phyloP scores from a whole-genome alignment of 2,329 filamentous ascomycete species.

The Claviceps quebecensis region DNA sequence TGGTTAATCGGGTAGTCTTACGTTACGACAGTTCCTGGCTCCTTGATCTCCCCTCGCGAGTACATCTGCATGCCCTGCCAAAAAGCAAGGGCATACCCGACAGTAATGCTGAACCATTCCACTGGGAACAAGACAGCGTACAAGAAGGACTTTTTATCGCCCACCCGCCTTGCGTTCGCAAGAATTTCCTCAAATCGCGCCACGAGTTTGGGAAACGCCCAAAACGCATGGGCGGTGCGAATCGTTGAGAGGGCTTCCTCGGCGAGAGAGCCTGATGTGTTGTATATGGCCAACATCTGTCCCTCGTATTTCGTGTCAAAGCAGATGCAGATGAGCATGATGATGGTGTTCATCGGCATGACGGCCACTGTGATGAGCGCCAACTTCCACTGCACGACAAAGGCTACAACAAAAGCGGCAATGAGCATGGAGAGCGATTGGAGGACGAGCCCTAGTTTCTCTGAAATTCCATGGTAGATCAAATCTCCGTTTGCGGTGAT shows the following conservation, averaged over 20 bases:
- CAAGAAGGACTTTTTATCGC: constrained; percentile 28
- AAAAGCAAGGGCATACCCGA: constrained; percentile 34
- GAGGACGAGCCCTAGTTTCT: constrained; percentile 29
- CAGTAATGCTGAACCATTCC: constrained; percentile 33
- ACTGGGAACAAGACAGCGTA: constrained; percentile 30
- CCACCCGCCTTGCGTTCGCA: constrained; percentile 23
- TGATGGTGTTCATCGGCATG: constrained; percentile 27
- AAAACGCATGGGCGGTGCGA: constrained; percentile 36
- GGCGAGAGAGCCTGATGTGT: constrained; percentile 28
- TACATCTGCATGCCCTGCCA: constrained; percentile 38
- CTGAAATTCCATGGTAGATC: constrained; percentile 30
- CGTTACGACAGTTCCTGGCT: constrained; percentile 33
- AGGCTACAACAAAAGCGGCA: constrained; percentile 26
- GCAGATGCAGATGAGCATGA: constrained; percentile 23
- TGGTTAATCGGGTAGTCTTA: constrained; percentile 12
- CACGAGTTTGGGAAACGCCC: constrained; percentile 29
- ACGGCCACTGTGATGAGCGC: constrained; percentile 30
- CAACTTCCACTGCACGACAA: constrained; percentile 27
- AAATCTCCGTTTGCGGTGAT: constrained; percentile 34
- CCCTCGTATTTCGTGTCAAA: constrained; percentile 29
- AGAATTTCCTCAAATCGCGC: constrained; percentile 28
- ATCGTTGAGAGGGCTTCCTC: constrained; percentile 36
- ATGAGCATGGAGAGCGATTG: constrained; percentile 26
- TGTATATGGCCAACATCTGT: constrained; percentile 29
- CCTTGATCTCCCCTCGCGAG: constrained; percentile 26